These are phyloP conservation scores for Apophysomyces elegans DNA, from an alignment of 371 early-diverging fungal genomes.

Conservation along the genomic window DNA sequence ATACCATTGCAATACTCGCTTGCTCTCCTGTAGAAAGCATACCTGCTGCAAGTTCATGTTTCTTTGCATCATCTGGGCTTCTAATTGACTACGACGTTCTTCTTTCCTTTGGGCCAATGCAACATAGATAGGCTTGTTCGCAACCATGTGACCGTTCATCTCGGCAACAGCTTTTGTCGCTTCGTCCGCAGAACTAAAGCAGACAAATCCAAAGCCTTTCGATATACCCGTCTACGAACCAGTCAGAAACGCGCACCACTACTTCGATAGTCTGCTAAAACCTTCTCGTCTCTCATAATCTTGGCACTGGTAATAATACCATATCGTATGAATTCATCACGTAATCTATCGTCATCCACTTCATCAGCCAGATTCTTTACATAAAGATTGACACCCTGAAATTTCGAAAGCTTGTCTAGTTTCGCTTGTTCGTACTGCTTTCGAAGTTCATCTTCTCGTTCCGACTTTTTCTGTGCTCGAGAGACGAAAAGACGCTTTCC, in stretches of 20 bases:
- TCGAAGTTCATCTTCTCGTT: conserved; percentile 96
- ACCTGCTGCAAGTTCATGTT: conserved; percentile 20
- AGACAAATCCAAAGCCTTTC: conserved; percentile 91
- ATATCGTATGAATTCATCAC: conserved; percentile 87
- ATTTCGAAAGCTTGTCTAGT: conserved; percentile 90
- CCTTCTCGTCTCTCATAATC: conserved; percentile 94
- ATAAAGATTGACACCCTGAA: conserved; percentile 97
- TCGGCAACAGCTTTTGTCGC: conserved; percentile 85
- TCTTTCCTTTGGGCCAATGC: conserved; percentile 97
- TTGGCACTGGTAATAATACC: conserved; percentile 96
- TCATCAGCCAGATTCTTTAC: conserved; percentile 96
- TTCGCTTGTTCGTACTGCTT: conserved; percentile 81
- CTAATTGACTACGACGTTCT: conserved; percentile 85
- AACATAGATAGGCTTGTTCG: conserved; percentile 93
- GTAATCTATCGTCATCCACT: conserved; percentile 90
- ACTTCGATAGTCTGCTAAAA: not conserved
- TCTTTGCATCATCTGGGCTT: conserved; percentile 87
- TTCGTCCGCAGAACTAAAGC: conserved; percentile 86
- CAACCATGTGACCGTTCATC: conserved; percentile 87
- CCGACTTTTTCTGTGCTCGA: conserved; percentile 97
- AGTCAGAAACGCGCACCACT: not conserved
- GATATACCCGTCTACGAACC: conserved; percentile 52
- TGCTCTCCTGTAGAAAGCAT: not conserved
- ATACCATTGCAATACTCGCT: conserved; percentile 21
- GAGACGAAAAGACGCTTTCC: conserved; percentile 96